phyloP scores from a whole-genome alignment of 2,329 filamentous ascomycete genomes.

The Fusarium floridanum region DNA sequence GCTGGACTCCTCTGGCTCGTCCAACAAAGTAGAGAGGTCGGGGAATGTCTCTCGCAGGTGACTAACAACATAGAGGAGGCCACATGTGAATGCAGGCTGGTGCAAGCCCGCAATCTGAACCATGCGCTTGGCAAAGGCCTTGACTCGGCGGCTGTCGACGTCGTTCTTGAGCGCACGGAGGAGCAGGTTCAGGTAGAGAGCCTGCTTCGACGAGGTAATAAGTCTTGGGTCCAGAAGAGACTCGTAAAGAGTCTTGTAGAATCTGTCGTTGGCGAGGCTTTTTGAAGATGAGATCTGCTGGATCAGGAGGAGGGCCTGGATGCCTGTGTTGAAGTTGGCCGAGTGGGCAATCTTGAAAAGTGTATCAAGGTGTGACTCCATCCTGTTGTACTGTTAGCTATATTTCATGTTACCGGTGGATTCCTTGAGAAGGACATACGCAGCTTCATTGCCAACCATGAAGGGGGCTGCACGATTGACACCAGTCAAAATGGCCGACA shows the following conservation, averaged over 20 bases:
- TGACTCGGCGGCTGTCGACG: slow-evolving; percentile 89
- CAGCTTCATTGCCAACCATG: slow-evolving; percentile 81
- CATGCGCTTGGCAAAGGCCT: slow-evolving; percentile 95
- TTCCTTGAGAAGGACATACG: slow-evolving; percentile 56
- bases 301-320: slow-evolving; percentile 94
- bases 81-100: slow-evolving; percentile 92
- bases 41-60: slow-evolving; percentile 86
- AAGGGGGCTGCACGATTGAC: slow-evolving; percentile 98
- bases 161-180: slow-evolving; percentile 91
- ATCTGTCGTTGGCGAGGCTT: slow-evolving; percentile 86
- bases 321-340: slow-evolving; percentile 98
- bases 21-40: slow-evolving; percentile 81
- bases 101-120: slow-evolving; percentile 89
- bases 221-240: slow-evolving; percentile 92
- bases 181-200: slow-evolving; percentile 92
- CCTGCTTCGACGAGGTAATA: slow-evolving; percentile 91
- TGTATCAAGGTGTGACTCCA: slow-evolving; percentile 92
- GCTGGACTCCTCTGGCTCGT: slow-evolving; percentile 79
- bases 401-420: background rate
- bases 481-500: slow-evolving; percentile 90
- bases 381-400: slow-evolving; percentile 57
- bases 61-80: slow-evolving; percentile 88
- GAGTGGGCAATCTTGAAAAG: slow-evolving; percentile 97
- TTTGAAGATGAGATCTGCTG: slow-evolving; percentile 89
- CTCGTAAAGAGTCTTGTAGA: slow-evolving; percentile 96